Percentiles rank a stretch among this genome's conserved stretches.
Evolutionary conservation across 345 rosid genomes (phyloP).

Genomic region (Sisymbrium altissimum): DNA sequence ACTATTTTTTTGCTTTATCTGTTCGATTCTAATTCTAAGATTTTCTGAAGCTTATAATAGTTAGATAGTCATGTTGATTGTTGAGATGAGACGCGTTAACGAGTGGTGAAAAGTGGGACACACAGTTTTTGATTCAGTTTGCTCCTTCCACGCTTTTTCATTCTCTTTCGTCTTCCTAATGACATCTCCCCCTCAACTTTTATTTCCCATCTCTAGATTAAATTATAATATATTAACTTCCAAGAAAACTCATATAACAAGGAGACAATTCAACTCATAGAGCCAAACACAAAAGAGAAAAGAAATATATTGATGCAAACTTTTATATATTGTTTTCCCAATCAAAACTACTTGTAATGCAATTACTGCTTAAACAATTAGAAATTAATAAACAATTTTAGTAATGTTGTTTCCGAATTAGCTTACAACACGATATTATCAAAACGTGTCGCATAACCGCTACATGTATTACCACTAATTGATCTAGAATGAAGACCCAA

Average conservation of each 20-base stretch:
- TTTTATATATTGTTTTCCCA: neutral
- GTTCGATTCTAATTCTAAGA: neutral
- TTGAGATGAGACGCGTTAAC: constrained; percentile 23
- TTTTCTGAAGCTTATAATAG: neutral
- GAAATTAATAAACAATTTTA: neutral
- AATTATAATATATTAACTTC: neutral
- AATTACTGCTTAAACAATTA: neutral
- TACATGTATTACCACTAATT: neutral
- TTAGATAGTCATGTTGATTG: neutral
- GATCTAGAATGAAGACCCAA: neutral
- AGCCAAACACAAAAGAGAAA: neutral
- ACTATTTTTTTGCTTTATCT: neutral
- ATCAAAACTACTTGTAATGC: neutral
- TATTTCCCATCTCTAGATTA: neutral
- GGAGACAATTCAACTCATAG: neutral
- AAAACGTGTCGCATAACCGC: neutral
- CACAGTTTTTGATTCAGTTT: constrained; percentile 4
- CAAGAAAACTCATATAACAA: constrained; percentile 7
- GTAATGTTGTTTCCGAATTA: neutral
- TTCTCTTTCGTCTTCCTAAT: constrained; percentile 10
- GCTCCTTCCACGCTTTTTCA: constrained; percentile 34
- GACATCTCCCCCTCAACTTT: constrained; percentile 33
- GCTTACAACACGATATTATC: neutral
- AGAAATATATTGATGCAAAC: neutral
- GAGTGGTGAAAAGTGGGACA: constrained; percentile 20